Base-by-base conservation (phyloP, 768 basidiomycete species). In the Lactarius psammicola region DNA sequence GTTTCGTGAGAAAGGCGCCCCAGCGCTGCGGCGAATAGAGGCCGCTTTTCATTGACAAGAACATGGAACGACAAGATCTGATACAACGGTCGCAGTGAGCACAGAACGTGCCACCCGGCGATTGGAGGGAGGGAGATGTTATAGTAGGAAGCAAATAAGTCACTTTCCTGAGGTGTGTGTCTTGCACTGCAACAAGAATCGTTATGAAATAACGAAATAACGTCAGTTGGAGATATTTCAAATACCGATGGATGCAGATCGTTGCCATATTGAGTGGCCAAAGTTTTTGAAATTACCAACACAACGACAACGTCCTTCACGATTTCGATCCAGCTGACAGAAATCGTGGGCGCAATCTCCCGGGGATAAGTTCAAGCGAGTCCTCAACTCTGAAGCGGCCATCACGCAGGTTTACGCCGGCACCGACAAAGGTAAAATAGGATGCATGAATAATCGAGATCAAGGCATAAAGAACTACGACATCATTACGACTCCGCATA, bases 381-480 rank as follows among this genome's bases (percentile, higher is more conserved):
- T 20, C 23, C 5, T 55, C 40, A 36, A 10, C 44, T 46, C 56
- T 51, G 42, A 17, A n/a, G 26, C 20, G 13, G 31, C 42, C 33
- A 28, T 13, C 10, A 36, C 28, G n/a, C 31, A 6, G 18, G 18
- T 6, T n/a, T 56, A 33, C 30, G 54, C 28, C 10, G 11, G 13
- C 30, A 26, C 23, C 9, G 38, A 15, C 33, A 58, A 42, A 44
- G 46, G 46, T 49, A 11, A 49, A 49, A 49, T 40, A 62, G 15
- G 10, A 51, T 61, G 40, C 60, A 49, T 40, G 38, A 57, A 26
- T 15, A 62, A 60, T 20, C 56, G 44, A 56, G 46, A 61, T 56
- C 54, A 61, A 61, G 34, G 5, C 53, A 49, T 23, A 40, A 57
- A 59, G 13, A 57, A 33, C 31, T 18, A 44, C 23, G 59, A 49